Base-by-base conservation (phyloP, 306 rosid genomes). In the Trifolium pratense region DNA sequence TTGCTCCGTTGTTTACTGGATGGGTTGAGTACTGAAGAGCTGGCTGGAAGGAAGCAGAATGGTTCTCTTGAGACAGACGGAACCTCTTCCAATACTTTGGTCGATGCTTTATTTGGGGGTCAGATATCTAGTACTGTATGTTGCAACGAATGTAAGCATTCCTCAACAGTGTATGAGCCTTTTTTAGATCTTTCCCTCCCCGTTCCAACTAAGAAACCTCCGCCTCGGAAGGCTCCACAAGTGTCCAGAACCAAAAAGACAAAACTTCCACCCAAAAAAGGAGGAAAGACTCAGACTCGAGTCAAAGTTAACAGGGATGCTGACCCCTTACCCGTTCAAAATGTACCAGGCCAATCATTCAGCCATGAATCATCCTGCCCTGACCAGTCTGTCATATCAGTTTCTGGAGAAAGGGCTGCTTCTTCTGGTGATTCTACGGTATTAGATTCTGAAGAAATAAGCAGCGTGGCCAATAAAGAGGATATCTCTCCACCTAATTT, bases 101-200 rank as follows among this genome's bases (percentile, higher is more conserved):
- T 90, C 46, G 96, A 95, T 82, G 68, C 88, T 65, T 79, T 87
- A 69, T 95, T 91, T 84, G 97, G 97, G 75, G 99, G 99, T 55
- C 90, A 90, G 83, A 78, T 89, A 62, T 90, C 97, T 51, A 95
- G 97, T 79, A 86, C 93, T 48, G 92, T 91, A 26, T 9, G 96
- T 71, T 95, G 99, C 67, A 55, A 72, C 58, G 96, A 87, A 76
- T 95, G 99, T 67, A 91, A 96, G 64, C 89, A 91, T 83, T 86
- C 88, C 70, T 95, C 99, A 62, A 87, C 91, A 11, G 92, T 95
- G 65, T 89, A 90, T 16, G 99, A 95, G 66, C 96, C 99, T 25
- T 91, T 88, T 79, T 75, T 95, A 74, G 97, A 95, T 86, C 90
- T 95, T 45, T 95, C 99, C 48, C 81, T 95, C 59, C 86, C 99